Evolutionary conservation across 768 basidiomycete genomes (phyloP), one percentile per base, ranked within the genome.

Genomic region (Auriculariales sp.): DNA sequence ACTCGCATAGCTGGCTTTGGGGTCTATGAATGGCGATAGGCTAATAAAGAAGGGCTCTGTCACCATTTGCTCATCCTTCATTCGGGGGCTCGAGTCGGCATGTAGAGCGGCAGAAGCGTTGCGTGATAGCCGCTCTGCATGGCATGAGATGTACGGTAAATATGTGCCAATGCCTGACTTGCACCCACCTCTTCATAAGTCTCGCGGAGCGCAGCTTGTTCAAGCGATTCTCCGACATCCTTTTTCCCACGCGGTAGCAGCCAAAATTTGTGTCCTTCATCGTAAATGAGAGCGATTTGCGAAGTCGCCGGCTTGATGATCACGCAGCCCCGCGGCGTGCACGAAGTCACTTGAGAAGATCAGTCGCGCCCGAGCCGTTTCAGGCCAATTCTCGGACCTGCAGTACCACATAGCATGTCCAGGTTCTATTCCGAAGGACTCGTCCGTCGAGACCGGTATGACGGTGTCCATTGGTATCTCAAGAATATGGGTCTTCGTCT

Each of bases 141-240:
- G 22, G 24, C 14, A 25, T 44, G 15, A 24, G 22, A 10, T 7
- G 39, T 9, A 44, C 9, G 7, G 9, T 32, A 44, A 25, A 22
- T 7, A 24, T 33, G 15, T n/a, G 14, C 28, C 24, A 24, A 34
- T 31, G 28, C 17, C 10, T 25, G 28, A 10, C 25, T 29, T 11
- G 4, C 27, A 10, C 31, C 17, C 28, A 28, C 17, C 72, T 82
- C 80, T 58, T 83, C 79, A 57, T 79, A 75, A 3, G 75, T 79
- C 62, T 83, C 81, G 39, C 81, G 64, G 33, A 82, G 59, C 0
- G 76, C 80, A 0, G 80, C 59, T 44, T 70, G 59, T 57, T 81
- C 79, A 17, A 81, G 59, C 2, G 70, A 71, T 64, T 84, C 81
- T 3, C 78, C 78, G 0, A 75, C 54, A 58, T 84, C 81, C 60